Percentiles rank a stretch among this genome's conserved stretches.
Evolutionary conservation across 2,329 filamentous ascomycete species (phyloP).

Genomic region (Botrytis squamosa): DNA sequence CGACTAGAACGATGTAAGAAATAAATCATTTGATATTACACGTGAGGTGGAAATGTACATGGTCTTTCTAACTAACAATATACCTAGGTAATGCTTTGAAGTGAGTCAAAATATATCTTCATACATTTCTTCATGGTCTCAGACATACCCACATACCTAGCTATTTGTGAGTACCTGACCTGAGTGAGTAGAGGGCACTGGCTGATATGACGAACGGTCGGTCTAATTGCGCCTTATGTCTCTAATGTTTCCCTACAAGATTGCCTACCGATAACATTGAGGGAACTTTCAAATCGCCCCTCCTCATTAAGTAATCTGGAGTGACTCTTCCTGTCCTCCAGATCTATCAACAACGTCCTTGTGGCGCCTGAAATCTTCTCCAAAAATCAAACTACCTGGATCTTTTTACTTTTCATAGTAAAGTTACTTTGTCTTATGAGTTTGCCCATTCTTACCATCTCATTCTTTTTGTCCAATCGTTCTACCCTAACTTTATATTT

Average conservation of each 20-base stretch:
- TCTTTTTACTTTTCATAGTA: neutral
- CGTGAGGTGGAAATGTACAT: neutral
- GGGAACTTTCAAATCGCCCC: conserved; percentile 10
- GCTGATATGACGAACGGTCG: neutral
- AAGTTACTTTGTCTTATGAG: neutral
- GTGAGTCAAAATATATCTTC: neutral
- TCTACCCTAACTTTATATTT: neutral
- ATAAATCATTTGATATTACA: neutral
- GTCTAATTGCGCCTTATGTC: neutral
- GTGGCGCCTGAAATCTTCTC: neutral
- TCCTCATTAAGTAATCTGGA: neutral
- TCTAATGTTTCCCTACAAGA: neutral
- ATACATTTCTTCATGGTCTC: neutral
- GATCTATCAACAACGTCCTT: neutral
- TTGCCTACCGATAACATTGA: neutral
- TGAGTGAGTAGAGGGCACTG: too few relatives aligned
- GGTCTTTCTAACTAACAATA: neutral
- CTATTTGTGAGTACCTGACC: neutral
- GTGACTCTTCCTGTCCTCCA: neutral
- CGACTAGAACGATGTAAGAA: neutral
- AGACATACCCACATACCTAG: neutral
- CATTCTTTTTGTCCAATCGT: neutral
- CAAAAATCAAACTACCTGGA: neutral
- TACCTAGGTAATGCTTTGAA: neutral
- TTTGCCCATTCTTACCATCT: neutral